These are phyloP conservation scores for Phytopythium cucurbitacearum DNA, from an alignment of 352 stramenopile species.

Conservation along the genomic window DNA sequence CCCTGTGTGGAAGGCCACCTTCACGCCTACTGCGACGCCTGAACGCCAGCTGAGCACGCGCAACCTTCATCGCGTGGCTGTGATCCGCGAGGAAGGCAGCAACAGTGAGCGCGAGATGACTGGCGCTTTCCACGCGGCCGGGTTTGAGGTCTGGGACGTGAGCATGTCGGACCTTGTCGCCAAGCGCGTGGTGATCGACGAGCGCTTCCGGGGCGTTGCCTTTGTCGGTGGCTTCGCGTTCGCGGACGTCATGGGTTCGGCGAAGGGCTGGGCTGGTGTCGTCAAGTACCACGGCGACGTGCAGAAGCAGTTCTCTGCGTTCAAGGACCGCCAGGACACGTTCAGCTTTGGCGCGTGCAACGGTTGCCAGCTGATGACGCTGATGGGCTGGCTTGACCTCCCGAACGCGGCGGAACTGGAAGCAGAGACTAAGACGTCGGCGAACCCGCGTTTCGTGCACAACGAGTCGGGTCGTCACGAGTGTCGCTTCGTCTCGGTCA, in stretches of 20 bases:
- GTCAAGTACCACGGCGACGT: constrained; percentile 97
- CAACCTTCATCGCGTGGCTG: constrained; percentile 91
- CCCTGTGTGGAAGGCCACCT: constrained; percentile 91
- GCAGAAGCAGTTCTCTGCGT: constrained; percentile 95
- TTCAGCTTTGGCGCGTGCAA: constrained; percentile 99
- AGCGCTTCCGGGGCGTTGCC: constrained; percentile 95
- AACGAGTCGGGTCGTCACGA: constrained; percentile 97
- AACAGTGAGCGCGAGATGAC: constrained; percentile 99
- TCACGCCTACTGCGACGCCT: constrained; percentile 76
- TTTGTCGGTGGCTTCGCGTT: constrained; percentile 99
- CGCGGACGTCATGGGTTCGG: constrained; percentile 97
- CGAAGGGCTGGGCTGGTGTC: constrained; percentile 97
- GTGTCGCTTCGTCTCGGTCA: constrained; percentile 95
- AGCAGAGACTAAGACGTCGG: constrained; percentile 45
- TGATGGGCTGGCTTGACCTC: constrained; percentile 95
- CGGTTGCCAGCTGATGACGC: constrained; percentile 99
- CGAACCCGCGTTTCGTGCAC: constrained; percentile 94
- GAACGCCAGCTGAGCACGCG: constrained; percentile 76
- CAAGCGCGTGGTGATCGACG: constrained; percentile 88
- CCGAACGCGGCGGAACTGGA: constrained; percentile 52
- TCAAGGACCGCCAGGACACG: constrained; percentile 94
- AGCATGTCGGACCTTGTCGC: constrained; percentile 95
- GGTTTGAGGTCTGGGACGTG: constrained; percentile 98
- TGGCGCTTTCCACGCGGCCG: constrained; percentile 94
- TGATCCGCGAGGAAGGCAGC: constrained; percentile 97